A percentile compares a stretch with the other conserved stretches of the same genome.
Conservation (phyloP, 2,329 filamentous ascomycete species). For the Fusarium multiceps region DNA sequence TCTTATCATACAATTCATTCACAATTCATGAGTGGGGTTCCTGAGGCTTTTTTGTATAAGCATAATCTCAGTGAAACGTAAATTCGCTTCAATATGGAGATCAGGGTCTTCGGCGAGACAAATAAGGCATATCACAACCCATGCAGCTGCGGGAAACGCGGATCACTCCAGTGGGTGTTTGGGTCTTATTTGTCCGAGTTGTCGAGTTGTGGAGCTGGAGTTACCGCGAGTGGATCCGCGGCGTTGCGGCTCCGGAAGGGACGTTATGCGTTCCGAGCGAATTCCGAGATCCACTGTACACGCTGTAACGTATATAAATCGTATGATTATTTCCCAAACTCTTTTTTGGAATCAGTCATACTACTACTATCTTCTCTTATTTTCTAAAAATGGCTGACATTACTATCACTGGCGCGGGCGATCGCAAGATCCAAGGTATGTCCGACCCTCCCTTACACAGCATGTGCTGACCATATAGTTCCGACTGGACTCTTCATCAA, state of each 20-base stretch:
- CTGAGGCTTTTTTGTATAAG: neutral
- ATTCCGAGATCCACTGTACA: neutral
- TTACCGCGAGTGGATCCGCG: no score
- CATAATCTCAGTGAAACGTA: fast-evolving
- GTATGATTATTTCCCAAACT: neutral
- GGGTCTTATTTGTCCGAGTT: neutral
- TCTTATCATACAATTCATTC: no score
- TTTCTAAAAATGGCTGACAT: neutral
- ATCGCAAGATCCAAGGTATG: constrained; percentile 13
- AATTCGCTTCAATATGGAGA: neutral
- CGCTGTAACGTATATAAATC: neutral
- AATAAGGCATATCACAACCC: neutral
- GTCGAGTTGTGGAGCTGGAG: neutral
- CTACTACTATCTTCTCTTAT: no score
- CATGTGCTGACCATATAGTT: neutral
- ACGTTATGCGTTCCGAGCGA: no score
- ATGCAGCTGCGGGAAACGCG: neutral
- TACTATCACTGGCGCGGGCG: constrained; percentile 8
- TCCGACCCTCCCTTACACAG: neutral
- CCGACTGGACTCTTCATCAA: constrained; percentile 31
- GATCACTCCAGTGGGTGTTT: neutral
- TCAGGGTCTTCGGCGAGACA: neutral
- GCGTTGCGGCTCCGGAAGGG: neutral
- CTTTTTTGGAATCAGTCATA: neutral
- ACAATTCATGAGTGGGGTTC: no score